phyloP scores from a whole-genome alignment of 306 rosid genomes.

The Quercus alba region DNA sequence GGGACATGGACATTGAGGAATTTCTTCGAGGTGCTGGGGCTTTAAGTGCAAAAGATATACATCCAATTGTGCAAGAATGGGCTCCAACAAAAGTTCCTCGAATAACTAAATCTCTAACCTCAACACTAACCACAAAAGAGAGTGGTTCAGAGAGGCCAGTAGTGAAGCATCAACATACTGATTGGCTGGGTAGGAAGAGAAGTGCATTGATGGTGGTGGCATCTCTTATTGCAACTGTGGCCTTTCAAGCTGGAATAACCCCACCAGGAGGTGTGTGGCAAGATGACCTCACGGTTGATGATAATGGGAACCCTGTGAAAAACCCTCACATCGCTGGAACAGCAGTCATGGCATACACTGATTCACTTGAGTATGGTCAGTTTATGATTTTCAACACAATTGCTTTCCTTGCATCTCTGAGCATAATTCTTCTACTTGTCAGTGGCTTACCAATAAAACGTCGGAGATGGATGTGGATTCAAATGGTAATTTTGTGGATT shows the following conservation, averaged over 20 bases:
- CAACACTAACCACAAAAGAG: constrained; percentile 12
- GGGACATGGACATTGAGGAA: constrained; percentile 30
- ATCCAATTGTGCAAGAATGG: constrained; percentile 10
- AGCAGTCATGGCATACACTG: constrained; percentile 21
- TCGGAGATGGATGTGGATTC: constrained; percentile 27
- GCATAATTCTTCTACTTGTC: constrained; percentile 28
- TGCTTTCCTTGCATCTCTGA: constrained; percentile 27
- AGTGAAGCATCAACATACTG: neutral
- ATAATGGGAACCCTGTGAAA: constrained; percentile 8
- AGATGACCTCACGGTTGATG: constrained; percentile 13
- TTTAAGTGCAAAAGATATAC: neutral
- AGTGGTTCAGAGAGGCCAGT: constrained; percentile 8
- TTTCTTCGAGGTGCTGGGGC: constrained; percentile 20
- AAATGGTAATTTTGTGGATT: constrained; percentile 34
- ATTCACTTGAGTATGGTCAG: neutral
- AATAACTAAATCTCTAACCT: neutral
- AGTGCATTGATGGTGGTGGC: constrained; percentile 33
- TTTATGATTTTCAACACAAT: constrained; percentile 23
- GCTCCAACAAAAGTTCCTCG: neutral
- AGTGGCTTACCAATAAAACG: constrained; percentile 30
- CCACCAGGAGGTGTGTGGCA: constrained; percentile 40
- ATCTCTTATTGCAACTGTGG: constrained; percentile 31
- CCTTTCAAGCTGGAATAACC: constrained; percentile 22
- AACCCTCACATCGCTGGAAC: constrained; percentile 23
- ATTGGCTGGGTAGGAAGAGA: constrained; percentile 33